A percentile compares a stretch with the other conserved stretches of the same genome.
Conservation (phyloP, 2,329 filamentous ascomycete genomes). For the Aspergillus latus region DNA sequence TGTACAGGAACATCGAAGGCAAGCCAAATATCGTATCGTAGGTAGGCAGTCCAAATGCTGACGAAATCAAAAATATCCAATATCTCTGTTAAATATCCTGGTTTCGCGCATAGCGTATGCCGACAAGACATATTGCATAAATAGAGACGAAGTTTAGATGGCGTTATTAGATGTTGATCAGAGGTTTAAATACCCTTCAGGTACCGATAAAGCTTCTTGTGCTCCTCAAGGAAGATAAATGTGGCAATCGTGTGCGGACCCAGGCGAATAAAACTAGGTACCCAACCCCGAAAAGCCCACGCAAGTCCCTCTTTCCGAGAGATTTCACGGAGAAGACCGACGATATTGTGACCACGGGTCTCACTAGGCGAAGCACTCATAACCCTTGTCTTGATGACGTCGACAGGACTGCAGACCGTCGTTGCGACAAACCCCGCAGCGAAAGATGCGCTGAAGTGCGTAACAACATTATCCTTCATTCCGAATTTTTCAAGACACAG, state of each 20-base stretch:
- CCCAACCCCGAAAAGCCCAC: constrained; percentile 68
- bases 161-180: neutral
- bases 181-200: constrained; percentile 36
- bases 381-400: constrained; percentile 66
- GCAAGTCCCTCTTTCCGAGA: constrained; percentile 57
- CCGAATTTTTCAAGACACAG: constrained; percentile 53
- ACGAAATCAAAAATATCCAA: neutral
- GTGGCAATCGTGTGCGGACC: constrained; percentile 67
- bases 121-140: neutral
- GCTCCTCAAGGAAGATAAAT: constrained; percentile 66
- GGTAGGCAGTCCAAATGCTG: neutral
- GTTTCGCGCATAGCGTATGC: neutral
- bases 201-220: constrained; percentile 62
- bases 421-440: constrained; percentile 66
- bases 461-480: constrained; percentile 57
- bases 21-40: neutral
- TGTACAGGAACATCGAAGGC: neutral
- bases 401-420: constrained; percentile 65
- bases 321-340: constrained; percentile 54
- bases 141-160: neutral
- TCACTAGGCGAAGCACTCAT: constrained; percentile 56
- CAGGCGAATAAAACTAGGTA: constrained; percentile 65
- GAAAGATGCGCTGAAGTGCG: constrained; percentile 63
- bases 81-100: neutral
- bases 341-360: constrained; percentile 45